These are phyloP conservation scores for Pseudogymnoascus sp. DNA, from an alignment of 2,329 filamentous ascomycete genomes.

Conservation along the genomic window DNA sequence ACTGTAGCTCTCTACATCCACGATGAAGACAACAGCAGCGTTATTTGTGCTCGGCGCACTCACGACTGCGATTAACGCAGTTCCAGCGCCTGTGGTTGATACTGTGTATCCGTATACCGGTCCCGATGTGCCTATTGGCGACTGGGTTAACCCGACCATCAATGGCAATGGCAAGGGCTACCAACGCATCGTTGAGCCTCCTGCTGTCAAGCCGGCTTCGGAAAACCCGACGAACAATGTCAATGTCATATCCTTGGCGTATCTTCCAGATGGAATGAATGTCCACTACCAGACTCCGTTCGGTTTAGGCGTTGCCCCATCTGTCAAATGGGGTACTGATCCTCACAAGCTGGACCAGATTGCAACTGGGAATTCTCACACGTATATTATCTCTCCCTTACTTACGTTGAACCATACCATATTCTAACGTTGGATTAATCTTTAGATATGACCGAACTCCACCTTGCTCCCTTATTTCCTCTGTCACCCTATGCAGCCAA, in stretches of 20 bases:
- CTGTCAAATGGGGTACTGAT: slow-evolving; percentile 37
- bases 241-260: slow-evolving; percentile 44
- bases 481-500: slow-evolving; percentile 42
- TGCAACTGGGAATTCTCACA: slow-evolving; percentile 34
- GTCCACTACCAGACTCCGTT: slow-evolving; percentile 48
- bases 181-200: slow-evolving; percentile 41
- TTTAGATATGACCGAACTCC: slow-evolving; percentile 43
- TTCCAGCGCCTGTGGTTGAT: slow-evolving; percentile 28
- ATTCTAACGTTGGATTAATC: background rate
- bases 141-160: slow-evolving; percentile 43
- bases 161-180: slow-evolving; percentile 47
- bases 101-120: slow-evolving; percentile 41
- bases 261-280: slow-evolving; percentile 41
- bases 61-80: background rate
- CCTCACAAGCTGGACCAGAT: slow-evolving; percentile 29
- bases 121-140: slow-evolving; percentile 40
- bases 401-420: background rate
- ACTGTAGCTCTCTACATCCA: background rate
- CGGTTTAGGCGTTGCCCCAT: slow-evolving; percentile 38
- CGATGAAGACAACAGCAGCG: background rate
- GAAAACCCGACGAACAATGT: slow-evolving; percentile 42
- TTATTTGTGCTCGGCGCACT: background rate
- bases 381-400: slow-evolving; percentile 27
- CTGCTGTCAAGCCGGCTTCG: slow-evolving; percentile 39
- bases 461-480: slow-evolving; percentile 37